These are phyloP conservation scores for Kwoniella sp. DNA, from an alignment of 768 basidiomycete genomes.

Conservation along the genomic window DNA sequence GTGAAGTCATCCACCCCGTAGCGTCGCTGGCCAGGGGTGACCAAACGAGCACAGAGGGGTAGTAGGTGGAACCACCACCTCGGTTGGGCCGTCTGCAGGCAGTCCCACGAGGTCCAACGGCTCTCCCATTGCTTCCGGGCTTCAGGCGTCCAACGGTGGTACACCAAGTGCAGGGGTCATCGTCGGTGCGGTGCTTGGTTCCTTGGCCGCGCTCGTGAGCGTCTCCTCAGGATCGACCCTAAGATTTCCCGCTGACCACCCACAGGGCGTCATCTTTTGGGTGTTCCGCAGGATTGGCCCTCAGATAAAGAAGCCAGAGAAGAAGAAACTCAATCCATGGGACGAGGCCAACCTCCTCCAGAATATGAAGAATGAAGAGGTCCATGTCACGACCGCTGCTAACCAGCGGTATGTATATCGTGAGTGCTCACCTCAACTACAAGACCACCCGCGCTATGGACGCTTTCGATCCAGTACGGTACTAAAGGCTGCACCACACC, in stretches of 20 bases:
- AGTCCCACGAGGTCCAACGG: too few relatives aligned
- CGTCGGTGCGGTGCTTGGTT: slow-evolving; percentile 15
- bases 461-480: neutral
- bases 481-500: neutral
- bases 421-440: slow-evolving; percentile 14
- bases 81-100: too few relatives aligned
- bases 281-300: slow-evolving; percentile 18
- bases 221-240: neutral
- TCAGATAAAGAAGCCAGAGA: slow-evolving; percentile 2
- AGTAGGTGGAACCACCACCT: too few relatives aligned
- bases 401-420: slow-evolving; percentile 44
- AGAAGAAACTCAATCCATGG: slow-evolving; percentile 30
- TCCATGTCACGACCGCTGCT: slow-evolving; percentile 36
- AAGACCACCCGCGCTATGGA: neutral
- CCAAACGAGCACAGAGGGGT: too few relatives aligned
- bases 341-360: slow-evolving; percentile 39
- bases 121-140: too few relatives aligned
- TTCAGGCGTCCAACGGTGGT: too few relatives aligned
- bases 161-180: slow-evolving; percentile 18
- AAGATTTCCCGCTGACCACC: neutral
- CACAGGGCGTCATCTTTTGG: slow-evolving; percentile 19
- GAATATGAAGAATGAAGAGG: slow-evolving; percentile 39
- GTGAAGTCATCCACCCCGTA: too few relatives aligned
- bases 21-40: too few relatives aligned
- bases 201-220: slow-evolving; percentile 14